phyloP scores from a whole-genome alignment of 768 basidiomycete genomes.

The Kwoniella dendrophila region DNA sequence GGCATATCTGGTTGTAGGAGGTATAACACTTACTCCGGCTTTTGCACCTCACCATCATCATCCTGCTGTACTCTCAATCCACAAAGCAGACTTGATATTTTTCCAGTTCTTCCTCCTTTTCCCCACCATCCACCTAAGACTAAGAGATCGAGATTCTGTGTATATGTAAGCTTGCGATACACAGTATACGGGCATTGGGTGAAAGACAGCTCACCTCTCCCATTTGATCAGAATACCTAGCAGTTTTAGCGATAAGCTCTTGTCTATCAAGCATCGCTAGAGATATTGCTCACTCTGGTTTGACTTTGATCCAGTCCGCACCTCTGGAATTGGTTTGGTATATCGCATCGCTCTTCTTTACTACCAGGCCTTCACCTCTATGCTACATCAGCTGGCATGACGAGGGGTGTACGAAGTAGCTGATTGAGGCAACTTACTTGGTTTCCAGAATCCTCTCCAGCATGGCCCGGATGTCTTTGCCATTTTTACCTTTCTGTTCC shows the following conservation, averaged over 20 bases:
- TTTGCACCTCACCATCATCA: constrained; percentile 60
- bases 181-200: too few species aligned
- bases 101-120: constrained; percentile 78
- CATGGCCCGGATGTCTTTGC: constrained; percentile 74
- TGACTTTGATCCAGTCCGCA: constrained; percentile 89
- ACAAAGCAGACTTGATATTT: constrained; percentile 84
- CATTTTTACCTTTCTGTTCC: constrained; percentile 73
- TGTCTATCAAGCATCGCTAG: neutral
- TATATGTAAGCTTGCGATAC: constrained; percentile 58
- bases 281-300: constrained; percentile 49
- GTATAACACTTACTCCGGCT: constrained; percentile 63
- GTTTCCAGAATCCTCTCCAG: constrained; percentile 82
- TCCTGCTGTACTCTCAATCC: constrained; percentile 79
- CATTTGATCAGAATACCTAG: constrained; percentile 55
- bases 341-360: constrained; percentile 78
- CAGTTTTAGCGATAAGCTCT: neutral
- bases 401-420: neutral
- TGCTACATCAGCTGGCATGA: neutral
- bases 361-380: constrained; percentile 88
- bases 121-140: constrained; percentile 92
- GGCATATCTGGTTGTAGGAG: too few species aligned
- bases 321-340: constrained; percentile 87
- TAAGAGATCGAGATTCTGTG: constrained; percentile 83
- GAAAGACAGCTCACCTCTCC: constrained; percentile 36
- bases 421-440: constrained; percentile 48